These are phyloP conservation scores for Cladochytrium replicatum DNA, from an alignment of 192 early-diverging fungal species.

Conservation along the genomic window DNA sequence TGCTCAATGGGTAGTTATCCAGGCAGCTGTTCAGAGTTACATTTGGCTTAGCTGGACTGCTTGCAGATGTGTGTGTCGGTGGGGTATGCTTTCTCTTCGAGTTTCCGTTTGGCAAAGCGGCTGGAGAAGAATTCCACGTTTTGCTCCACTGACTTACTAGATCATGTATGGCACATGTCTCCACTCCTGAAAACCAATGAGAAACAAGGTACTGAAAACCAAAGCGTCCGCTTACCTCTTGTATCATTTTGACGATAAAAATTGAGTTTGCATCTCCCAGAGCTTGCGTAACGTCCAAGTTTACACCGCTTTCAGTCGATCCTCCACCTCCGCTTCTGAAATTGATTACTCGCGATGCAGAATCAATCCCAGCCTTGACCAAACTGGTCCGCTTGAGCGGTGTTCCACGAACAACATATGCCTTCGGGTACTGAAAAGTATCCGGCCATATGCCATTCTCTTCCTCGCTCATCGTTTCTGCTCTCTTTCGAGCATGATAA, in stretches of 20 bases:
- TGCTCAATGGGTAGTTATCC: slow-evolving; percentile 37
- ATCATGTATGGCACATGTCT: slow-evolving; percentile 29
- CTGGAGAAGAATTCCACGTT: slow-evolving; percentile 37
- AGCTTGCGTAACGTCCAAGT: neutral
- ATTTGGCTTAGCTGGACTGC: too few species aligned
- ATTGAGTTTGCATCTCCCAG: slow-evolving; percentile 38
- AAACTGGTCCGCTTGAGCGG: slow-evolving; percentile 32
- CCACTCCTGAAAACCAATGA: too few species aligned
- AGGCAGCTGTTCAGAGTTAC: too few species aligned
- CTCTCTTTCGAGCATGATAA: slow-evolving; percentile 25
- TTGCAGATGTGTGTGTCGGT: slow-evolving; percentile 37
- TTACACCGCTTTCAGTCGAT: too few species aligned
- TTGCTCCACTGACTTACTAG: slow-evolving; percentile 30
- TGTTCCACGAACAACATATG: slow-evolving; percentile 28
- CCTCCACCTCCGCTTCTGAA: slow-evolving; percentile 3
- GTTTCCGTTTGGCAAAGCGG: slow-evolving; percentile 10
- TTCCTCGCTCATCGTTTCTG: too few species aligned
- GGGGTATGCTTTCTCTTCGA: slow-evolving; percentile 35
- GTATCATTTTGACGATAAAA: slow-evolving; percentile 44
- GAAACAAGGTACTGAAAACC: neutral
- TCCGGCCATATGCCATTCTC: slow-evolving; percentile 26
- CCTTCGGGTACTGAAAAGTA: slow-evolving; percentile 16
- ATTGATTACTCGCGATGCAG: too few species aligned
- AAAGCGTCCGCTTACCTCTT: slow-evolving; percentile 18
- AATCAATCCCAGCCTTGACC: slow-evolving; percentile 21